Base-by-base conservation (phyloP, 1,139 yeast species). In the Kurtzmaniella quercitrusa region DNA sequence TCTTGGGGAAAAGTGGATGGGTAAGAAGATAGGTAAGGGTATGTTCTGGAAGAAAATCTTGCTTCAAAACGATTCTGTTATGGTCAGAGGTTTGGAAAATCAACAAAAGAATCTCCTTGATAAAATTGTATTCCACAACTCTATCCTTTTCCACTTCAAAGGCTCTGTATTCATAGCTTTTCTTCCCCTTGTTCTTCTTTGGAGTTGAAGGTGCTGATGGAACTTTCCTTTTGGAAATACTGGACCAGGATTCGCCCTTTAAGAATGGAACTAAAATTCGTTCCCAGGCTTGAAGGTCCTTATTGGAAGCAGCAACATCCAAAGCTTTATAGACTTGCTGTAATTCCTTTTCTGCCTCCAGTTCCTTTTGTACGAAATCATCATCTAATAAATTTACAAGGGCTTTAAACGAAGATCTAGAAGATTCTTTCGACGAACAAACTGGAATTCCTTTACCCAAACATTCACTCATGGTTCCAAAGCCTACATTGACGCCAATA, bases 1-100 rank as follows among this genome's bases (percentile, higher is more conserved):
- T 65, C 3, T 71, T 65, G 9, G 97, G 96, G 62, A 85, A 89
- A 29, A 88, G 66, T 19, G 97, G 96, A 64, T 89, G 96, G 2
- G 96, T 87, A 49, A 91, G 70, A 37, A 90, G 70, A 58, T 88
- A 91, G 5, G 85, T 77, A 44, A 88, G 63, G 2, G 90, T 73
- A 40, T 66, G 66, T 54, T 84, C 82, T 39, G 93, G 85, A 31
- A 77, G 52, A 17, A 44, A 68, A 69, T 16, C 53, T 57, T 11
- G 50, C 49, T 37, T 58, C 48, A 41, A 65, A 54, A 27, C 46
- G n/a, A 48, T 46, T 8, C 48, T 50, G 1, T 50, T 54, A 17
- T 43, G 47, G 15, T 48, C 48, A n/a, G 53, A 47, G 34, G 48
- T 48, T 4, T 56, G 47, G 42, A 80, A 69, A 9, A 83, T 66